A percentile compares a stretch with the other conserved stretches of the same genome.
Conservation (phyloP, 441 rosid species). For the Mallotus japonicus region DNA sequence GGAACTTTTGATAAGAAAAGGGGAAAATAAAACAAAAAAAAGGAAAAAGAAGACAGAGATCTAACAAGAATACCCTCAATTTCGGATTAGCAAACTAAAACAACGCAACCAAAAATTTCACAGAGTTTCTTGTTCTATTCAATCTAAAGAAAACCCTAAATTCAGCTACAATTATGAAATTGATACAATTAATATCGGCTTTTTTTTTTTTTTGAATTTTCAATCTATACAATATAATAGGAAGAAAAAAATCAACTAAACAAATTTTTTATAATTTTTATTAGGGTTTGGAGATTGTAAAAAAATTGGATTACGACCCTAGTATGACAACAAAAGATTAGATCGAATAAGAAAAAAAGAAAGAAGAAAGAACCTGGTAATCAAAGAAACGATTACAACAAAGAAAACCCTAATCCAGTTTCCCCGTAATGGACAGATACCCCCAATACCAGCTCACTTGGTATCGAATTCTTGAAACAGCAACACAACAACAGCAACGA, state of each 20-base stretch:
- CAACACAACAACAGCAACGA: not conserved
- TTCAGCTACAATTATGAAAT: slow-evolving; percentile 14
- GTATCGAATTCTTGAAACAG: slow-evolving; percentile 32
- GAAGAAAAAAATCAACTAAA: slow-evolving; percentile 19
- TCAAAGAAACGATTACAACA: slow-evolving; percentile 5
- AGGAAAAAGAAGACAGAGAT: slow-evolving; percentile 17
- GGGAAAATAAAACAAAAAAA: not conserved
- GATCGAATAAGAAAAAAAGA: slow-evolving; percentile 10
- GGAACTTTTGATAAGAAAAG: not conserved
- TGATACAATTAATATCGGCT: not conserved
- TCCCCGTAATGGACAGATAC: slow-evolving; percentile 37
- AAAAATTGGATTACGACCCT: slow-evolving; percentile 20
- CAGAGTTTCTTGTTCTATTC: slow-evolving; percentile 49
- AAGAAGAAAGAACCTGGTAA: slow-evolving; percentile 19
- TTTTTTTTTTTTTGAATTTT: not conserved
- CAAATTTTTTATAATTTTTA: not conserved
- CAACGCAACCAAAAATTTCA: slow-evolving; percentile 76
- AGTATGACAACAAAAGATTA: slow-evolving; percentile 18
- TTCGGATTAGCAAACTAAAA: slow-evolving; percentile 83
- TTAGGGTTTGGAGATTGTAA: slow-evolving; percentile 42
- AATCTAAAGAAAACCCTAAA: slow-evolving; percentile 22
- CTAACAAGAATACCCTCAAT: slow-evolving; percentile 75
- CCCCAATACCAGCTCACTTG: slow-evolving; percentile 12
- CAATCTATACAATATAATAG: slow-evolving; percentile 9
- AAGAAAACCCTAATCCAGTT: slow-evolving; percentile 29